These are phyloP conservation scores for Coemansia sp. DNA, from an alignment of 192 early-diverging fungal species.

Conservation along the genomic window DNA sequence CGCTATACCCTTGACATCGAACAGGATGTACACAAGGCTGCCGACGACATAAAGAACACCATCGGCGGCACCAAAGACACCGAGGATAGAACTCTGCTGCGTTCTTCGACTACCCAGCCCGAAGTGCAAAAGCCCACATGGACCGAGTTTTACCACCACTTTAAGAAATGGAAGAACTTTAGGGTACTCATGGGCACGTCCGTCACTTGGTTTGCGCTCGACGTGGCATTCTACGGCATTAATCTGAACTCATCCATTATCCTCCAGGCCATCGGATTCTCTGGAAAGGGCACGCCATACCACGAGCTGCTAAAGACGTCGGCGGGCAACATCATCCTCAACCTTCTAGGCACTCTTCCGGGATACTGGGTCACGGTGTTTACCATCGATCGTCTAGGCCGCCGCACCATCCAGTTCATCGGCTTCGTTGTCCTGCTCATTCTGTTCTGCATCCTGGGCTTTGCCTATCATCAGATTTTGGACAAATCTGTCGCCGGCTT, in stretches of 20 bases:
- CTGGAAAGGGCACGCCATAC: conserved; percentile 34
- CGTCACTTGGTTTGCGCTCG: conserved; percentile 72
- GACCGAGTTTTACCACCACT: conserved; percentile 67
- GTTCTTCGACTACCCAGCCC: conserved; percentile 43
- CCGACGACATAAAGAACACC: conserved; percentile 27
- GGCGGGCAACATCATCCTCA: conserved; percentile 88
- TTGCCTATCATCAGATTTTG: conserved; percentile 66
- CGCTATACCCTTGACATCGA: conserved; percentile 79
- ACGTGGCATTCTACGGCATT: conserved; percentile 77
- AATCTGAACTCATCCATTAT: conserved; percentile 78
- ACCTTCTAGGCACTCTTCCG: conserved; percentile 77
- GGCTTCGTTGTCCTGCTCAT: conserved; percentile 81
- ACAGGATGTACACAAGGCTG: conserved; percentile 53
- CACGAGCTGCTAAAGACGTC: conserved; percentile 64
- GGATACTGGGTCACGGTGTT: conserved; percentile 96
- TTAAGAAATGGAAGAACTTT: conserved; percentile 75
- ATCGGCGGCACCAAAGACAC: conserved; percentile 18
- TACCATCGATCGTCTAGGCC: conserved; percentile 80
- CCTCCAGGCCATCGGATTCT: conserved; percentile 65
- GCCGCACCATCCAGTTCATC: conserved; percentile 85
- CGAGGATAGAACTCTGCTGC: conserved; percentile 38
- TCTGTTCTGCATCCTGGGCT: conserved; percentile 73
- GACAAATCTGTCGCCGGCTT: conserved; percentile 58
- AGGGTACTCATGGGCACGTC: conserved; percentile 74
- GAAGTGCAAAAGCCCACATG: conserved; percentile 29